These are phyloP conservation scores for Sporothrix brasiliensis DNA, from an alignment of 2,329 filamentous ascomycete species.

Conservation along the genomic window DNA sequence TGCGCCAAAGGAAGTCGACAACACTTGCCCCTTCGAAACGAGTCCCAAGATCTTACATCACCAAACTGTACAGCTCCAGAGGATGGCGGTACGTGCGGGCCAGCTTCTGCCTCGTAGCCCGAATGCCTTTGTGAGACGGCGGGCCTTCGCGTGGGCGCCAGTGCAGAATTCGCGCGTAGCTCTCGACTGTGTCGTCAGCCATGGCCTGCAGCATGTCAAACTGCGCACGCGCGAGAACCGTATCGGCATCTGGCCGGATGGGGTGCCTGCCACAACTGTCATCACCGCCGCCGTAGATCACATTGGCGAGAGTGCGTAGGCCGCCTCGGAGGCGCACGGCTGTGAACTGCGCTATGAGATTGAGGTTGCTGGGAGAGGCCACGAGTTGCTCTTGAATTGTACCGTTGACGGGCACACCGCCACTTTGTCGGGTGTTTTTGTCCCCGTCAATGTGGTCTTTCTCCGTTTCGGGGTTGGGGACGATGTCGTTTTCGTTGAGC, in stretches of 20 bases:
- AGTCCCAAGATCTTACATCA: not conserved
- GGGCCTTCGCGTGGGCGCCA: not conserved
- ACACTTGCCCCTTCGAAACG: too few relatives aligned
- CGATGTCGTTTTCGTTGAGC: not conserved
- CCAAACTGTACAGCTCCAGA: not conserved
- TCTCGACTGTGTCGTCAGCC: not conserved
- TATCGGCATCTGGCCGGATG: not conserved
- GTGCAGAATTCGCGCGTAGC: not conserved
- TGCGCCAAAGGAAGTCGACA: too few relatives aligned
- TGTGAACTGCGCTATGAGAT: constrained; percentile 4
- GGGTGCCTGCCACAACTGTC: not conserved
- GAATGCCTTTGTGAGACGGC: not conserved
- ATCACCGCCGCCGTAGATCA: not conserved
- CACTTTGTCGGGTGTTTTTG: not conserved
- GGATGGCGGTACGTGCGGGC: not conserved
- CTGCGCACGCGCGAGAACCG: not conserved
- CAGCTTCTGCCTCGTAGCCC: not conserved
- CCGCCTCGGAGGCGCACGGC: not conserved
- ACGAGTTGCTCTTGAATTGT: not conserved
- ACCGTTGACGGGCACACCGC: not conserved
- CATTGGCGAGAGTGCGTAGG: not conserved
- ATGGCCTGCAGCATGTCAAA: not conserved
- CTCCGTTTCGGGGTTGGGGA: not conserved
- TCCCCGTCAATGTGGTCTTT: not conserved
- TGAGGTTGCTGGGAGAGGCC: not conserved